phyloP scores from a whole-genome alignment of 805 yeast genomes.

The Clavispora vitiphila region DNA sequence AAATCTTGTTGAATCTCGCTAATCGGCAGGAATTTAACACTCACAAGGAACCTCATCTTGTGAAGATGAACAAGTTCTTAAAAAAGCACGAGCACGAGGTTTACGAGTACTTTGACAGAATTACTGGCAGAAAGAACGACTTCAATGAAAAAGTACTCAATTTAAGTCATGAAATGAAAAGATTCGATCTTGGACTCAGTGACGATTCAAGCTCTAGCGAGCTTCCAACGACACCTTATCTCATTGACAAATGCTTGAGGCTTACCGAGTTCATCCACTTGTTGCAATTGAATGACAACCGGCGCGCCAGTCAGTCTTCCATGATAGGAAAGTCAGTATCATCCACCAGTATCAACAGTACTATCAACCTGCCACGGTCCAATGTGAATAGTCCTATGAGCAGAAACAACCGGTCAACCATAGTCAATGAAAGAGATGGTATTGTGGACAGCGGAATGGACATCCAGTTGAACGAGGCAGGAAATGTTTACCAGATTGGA shows the following conservation, averaged over 20 bases:
- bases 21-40: conserved; percentile 69
- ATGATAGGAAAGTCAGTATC: conserved; percentile 6
- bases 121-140: conserved; percentile 67
- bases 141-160: conserved; percentile 55
- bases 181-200: conserved; percentile 56
- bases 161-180: conserved; percentile 49
- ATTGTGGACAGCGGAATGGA: conserved; percentile 13
- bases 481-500: conserved; percentile 40
- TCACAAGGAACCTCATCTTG: conserved; percentile 78
- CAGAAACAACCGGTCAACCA: neutral
- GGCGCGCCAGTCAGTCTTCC: conserved; percentile 1
- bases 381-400: conserved; percentile 1
- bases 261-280: conserved; percentile 54
- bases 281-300: conserved; percentile 23
- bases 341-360: conserved; percentile 9
- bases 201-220: conserved; percentile 47
- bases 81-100: conserved; percentile 53
- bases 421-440: neutral
- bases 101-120: conserved; percentile 61
- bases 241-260: conserved; percentile 61
- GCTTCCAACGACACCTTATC: conserved; percentile 62
- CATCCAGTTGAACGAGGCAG: conserved; percentile 20
- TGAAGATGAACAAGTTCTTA: conserved; percentile 65
- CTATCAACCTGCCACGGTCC: conserved; percentile 8
- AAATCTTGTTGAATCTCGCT: conserved; percentile 72